Conservation (phyloP, 176 grass and related monocot genomes). For the Eleusine indica region DNA sequence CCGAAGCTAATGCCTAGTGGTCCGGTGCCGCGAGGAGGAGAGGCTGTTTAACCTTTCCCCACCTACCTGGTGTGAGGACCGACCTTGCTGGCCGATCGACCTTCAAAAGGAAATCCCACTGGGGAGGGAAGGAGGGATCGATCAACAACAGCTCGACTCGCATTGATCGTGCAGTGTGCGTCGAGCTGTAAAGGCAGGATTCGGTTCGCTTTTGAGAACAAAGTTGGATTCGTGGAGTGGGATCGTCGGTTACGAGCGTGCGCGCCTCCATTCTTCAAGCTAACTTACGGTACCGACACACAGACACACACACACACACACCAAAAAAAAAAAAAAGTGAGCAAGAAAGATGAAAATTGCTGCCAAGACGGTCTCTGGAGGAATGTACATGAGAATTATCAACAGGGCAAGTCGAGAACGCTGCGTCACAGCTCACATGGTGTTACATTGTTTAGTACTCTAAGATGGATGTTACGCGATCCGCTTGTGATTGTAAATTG, state of each 20-base stretch:
- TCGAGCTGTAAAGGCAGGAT: conserved; percentile 38
- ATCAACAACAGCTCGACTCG: conserved; percentile 25
- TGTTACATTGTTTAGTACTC: neutral
- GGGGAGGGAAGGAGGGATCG: neutral
- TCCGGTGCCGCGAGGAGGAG: neutral
- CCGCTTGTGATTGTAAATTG: neutral
- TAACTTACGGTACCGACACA: neutral
- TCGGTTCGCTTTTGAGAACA: conserved; percentile 26
- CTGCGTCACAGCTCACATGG: neutral
- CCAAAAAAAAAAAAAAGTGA: neutral
- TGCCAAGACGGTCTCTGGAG: neutral
- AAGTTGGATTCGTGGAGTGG: neutral
- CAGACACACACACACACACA: too few species aligned
- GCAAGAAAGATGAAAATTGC: neutral
- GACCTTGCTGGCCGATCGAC: neutral
- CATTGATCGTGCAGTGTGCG: conserved; percentile 20
- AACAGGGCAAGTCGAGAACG: neutral
- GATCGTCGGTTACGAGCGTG: neutral
- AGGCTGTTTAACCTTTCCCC: neutral
- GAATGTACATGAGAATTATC: conserved; percentile 6
- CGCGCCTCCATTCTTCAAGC: conserved; percentile 27
- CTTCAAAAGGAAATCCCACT: conserved; percentile 5
- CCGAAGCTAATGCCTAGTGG: neutral
- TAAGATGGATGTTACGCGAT: neutral
- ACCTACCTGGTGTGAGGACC: neutral